These are phyloP conservation scores for Nemania sp. DNA, from an alignment of 2,329 filamentous ascomycete genomes.

Conservation along the genomic window DNA sequence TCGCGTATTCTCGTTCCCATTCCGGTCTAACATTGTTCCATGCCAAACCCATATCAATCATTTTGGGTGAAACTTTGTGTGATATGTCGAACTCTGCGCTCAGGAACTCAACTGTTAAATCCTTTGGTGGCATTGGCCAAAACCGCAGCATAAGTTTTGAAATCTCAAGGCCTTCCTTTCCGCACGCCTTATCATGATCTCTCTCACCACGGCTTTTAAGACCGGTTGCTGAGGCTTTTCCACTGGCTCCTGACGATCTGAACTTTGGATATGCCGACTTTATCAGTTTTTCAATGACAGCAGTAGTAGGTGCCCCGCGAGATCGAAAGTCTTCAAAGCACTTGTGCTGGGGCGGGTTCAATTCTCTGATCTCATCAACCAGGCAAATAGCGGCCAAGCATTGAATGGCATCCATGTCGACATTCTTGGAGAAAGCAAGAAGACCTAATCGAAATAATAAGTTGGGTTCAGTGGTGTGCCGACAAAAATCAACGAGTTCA, in stretches of 20 bases:
- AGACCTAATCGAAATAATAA: constrained; percentile 36
- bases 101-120: background rate
- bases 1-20: constrained; percentile 10
- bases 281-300: constrained; percentile 24
- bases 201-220: background rate
- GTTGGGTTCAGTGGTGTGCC: constrained; percentile 11
- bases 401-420: constrained; percentile 33
- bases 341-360: constrained; percentile 23
- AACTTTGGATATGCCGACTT: constrained; percentile 3
- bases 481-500: constrained; percentile 35
- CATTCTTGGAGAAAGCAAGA: constrained; percentile 32
- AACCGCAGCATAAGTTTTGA: background rate
- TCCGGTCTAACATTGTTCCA: constrained; percentile 13
- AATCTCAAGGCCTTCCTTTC: background rate
- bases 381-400: constrained; percentile 24
- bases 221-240: background rate
- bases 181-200: background rate
- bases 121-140: constrained; percentile 5
- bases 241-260: background rate
- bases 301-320: constrained; percentile 20
- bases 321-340: constrained; percentile 28
- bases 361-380: constrained; percentile 15
- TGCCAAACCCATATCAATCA: background rate
- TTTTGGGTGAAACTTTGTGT: accelerated
- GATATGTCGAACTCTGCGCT: background rate